These are phyloP conservation scores for Tephrocybe sp. DNA, from an alignment of 768 basidiomycete species.

Conservation along the genomic window DNA sequence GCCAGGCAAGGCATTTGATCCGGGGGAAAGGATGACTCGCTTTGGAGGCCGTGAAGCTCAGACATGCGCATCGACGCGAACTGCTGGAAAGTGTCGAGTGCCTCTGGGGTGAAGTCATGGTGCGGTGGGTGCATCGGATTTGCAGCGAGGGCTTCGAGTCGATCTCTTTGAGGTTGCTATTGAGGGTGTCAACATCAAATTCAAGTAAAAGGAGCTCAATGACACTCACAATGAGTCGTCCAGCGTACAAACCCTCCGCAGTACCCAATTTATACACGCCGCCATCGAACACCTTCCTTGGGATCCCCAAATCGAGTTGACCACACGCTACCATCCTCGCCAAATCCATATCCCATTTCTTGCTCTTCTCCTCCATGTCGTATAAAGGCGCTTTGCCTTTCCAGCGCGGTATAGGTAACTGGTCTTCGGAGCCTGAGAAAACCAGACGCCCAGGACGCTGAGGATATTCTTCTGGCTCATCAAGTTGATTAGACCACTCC, in stretches of 20 bases:
- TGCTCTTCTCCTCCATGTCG: conserved; percentile 26
- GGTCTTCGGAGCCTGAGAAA: not conserved
- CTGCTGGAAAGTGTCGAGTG: not conserved
- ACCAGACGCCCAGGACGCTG: not conserved
- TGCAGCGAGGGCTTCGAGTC: conserved; percentile 7
- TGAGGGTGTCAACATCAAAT: not conserved
- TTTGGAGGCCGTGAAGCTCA: conserved; percentile 47
- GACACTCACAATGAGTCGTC: conserved; percentile 52
- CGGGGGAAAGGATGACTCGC: conserved; percentile 4
- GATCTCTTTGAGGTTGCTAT: not conserved
- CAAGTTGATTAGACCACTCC: not conserved
- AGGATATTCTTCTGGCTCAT: not conserved
- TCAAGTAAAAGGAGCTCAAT: not conserved
- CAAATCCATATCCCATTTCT: conserved; percentile 53
- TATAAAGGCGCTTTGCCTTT: conserved; percentile 12
- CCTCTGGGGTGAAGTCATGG: conserved; percentile 22
- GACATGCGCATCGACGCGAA: conserved; percentile 49
- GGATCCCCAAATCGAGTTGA: conserved; percentile 14
- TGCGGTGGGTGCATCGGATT: conserved; percentile 20
- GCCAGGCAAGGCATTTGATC: not conserved
- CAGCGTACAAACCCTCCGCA: conserved; percentile 55
- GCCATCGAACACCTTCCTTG: conserved; percentile 15
- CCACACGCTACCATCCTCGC: conserved; percentile 43
- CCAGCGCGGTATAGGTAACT: conserved; percentile 8
- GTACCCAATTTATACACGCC: conserved; percentile 43